Evolutionary conservation across 2,329 filamentous ascomycete species (phyloP).

Genomic region (Harringtonia aguacate): DNA sequence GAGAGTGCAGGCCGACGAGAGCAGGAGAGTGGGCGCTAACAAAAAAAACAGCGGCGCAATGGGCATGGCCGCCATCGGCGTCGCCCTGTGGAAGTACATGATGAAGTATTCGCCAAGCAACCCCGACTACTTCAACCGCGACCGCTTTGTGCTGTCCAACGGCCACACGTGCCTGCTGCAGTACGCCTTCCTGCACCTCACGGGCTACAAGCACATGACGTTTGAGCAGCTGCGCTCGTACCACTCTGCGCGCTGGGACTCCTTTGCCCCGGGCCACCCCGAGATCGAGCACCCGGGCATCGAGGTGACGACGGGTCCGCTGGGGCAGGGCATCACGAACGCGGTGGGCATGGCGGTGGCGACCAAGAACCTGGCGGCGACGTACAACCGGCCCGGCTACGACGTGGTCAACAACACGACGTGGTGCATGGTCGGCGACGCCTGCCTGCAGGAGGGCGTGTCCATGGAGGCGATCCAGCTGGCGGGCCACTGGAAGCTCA

Average conservation of each 20-base stretch:
- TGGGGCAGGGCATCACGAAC: slow-evolving; percentile 51
- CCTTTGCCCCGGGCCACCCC: slow-evolving; percentile 43
- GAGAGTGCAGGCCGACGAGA: slow-evolving; percentile 7
- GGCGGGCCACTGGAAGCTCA: slow-evolving; percentile 42
- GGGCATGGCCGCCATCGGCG: slow-evolving; percentile 51
- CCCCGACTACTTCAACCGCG: slow-evolving; percentile 47
- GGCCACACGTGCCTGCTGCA: slow-evolving; percentile 46
- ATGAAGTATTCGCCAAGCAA: slow-evolving; percentile 50
- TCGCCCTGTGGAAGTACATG: slow-evolving; percentile 49
- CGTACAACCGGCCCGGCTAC: slow-evolving; percentile 38
- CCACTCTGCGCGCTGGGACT: slow-evolving; percentile 25
- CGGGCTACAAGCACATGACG: slow-evolving; percentile 43
- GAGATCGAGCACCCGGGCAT: slow-evolving; percentile 47
- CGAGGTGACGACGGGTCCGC: slow-evolving; percentile 48
- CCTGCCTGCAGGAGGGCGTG: slow-evolving; percentile 48
- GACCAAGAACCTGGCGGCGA: slow-evolving; percentile 41
- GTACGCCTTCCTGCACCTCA: slow-evolving; percentile 41
- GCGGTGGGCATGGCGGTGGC: slow-evolving; percentile 49
- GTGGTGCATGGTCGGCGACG: slow-evolving; percentile 48
- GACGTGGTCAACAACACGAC: slow-evolving; percentile 39
- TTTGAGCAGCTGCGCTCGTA: slow-evolving; percentile 47
- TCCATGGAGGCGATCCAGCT: slow-evolving; percentile 44
- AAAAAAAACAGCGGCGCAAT: slow-evolving; percentile 28
- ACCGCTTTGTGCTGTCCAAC: slow-evolving; percentile 53
- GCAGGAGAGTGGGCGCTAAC: neutral